Base-by-base conservation (phyloP, 2,329 filamentous ascomycete species). In the Thielaviopsis punctulata region DNA sequence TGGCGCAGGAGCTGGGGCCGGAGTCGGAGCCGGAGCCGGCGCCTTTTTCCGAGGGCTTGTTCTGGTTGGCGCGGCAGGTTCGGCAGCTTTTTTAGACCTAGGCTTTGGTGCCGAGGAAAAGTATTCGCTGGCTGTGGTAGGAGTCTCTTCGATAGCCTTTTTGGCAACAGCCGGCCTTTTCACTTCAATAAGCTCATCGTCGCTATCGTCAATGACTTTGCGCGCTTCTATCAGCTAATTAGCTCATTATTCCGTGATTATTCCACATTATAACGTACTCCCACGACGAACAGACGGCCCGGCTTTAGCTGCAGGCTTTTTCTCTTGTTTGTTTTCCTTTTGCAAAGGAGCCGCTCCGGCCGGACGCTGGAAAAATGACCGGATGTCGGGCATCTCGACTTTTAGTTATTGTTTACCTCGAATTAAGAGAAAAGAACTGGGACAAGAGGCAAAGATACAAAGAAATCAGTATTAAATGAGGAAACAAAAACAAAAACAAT, bases 351-450 rank as follows among this genome's bases (percentile, higher is more conserved):
- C 68, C 59, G 75, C 71, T 57, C 76, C 73, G 49, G 79, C 77
- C 65, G 88, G 88, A 56, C 84, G 79, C 52, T 83, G 80, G 70
- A 96, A 95, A 68, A 95, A 96, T 60, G 75, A 87, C 62, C 89
- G 77, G 62, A 95, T 96, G 67, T 96, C 90, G 57, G 88, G 36
- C 54, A 55, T 55, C 15, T 45, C 15, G 36, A 41, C n/a, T 18
- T 8, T n/a, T n/a, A n/a, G n/a, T n/a, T n/a, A n/a, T n/a, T n/a
- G n/a, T n/a, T n/a, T n/a, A n/a, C n/a, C n/a, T n/a, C n/a, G n/a
- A n/a, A n/a, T n/a, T n/a, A n/a, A n/a, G n/a, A n/a, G 15, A 12
- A 19, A 41, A 19, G 36, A 19, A 41, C 25, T 41, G 19, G n/a
- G 4, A 15, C 13, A 6, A n/a, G 13, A 36, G n/a, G 36, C n/a